phyloP scores from a whole-genome alignment of 2,329 filamentous ascomycete species.

The Xylariaceae sp. region DNA sequence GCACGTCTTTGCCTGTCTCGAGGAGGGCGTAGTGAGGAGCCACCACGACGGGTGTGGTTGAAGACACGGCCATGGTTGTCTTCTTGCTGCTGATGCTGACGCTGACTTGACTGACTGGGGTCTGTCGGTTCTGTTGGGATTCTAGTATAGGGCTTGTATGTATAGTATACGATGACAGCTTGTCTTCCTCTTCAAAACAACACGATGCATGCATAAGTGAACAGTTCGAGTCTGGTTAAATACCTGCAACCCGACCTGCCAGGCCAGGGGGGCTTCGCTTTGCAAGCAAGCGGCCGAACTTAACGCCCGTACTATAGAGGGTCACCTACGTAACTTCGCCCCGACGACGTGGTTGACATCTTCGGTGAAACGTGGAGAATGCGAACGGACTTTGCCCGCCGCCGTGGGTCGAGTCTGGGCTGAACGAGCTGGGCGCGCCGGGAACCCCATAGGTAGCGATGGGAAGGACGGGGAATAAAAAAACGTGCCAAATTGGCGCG shows the following conservation, averaged over 20 bases:
- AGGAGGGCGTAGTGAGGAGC: not conserved
- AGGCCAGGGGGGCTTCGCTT: not conserved
- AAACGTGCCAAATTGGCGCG: too few species aligned
- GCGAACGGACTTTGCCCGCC: conserved; percentile 18
- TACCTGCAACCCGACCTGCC: not conserved
- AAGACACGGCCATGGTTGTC: conserved; percentile 9
- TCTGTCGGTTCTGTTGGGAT: too few species aligned
- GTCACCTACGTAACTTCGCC: not conserved
- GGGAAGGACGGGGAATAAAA: not conserved
- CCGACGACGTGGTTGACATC: not conserved
- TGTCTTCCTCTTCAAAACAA: too few species aligned
- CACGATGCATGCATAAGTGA: not conserved
- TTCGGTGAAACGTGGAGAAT: conserved; percentile 8
- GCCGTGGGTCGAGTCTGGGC: conserved; percentile 12
- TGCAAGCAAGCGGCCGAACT: not conserved
- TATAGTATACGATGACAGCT: too few species aligned
- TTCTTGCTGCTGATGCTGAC: not conserved
- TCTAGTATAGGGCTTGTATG: too few species aligned
- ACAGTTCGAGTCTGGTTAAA: not conserved
- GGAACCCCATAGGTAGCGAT: too few species aligned
- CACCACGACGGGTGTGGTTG: not conserved
- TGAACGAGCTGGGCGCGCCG: not conserved
- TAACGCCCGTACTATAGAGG: not conserved
- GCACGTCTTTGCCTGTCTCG: conserved; percentile 36
- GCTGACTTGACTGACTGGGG: not conserved